A percentile compares a stretch with the other conserved stretches of the same genome.
Conservation (phyloP, 208 protist species). For the Acanthamoeba royreba region DNA sequence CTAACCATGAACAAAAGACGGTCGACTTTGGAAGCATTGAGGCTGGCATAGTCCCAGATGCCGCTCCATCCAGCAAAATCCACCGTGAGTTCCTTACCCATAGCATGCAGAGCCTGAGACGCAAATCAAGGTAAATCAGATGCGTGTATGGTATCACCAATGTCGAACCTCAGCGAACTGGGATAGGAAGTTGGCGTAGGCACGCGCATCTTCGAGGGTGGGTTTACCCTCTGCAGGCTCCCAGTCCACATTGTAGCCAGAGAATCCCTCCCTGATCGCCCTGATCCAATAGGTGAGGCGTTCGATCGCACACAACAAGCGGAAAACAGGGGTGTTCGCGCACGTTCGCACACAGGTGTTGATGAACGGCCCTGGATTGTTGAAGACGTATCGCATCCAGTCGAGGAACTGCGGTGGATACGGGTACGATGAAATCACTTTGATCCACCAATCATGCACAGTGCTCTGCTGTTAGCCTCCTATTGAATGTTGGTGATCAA, state of each 20-base stretch:
- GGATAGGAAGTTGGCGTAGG: conserved; percentile 52
- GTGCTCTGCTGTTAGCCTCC: neutral
- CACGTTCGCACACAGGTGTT: neutral
- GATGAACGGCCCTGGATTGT: neutral
- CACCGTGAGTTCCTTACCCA: neutral
- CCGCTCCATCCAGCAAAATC: neutral
- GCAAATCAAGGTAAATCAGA: neutral
- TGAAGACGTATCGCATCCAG: conserved; percentile 18
- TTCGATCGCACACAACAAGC: no score
- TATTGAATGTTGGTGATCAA: neutral
- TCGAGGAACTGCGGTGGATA: conserved; percentile 24
- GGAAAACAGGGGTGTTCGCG: no score
- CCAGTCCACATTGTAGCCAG: conserved; percentile 61
- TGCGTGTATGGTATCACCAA: neutral
- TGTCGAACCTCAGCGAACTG: conserved; percentile 30
- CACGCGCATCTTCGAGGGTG: neutral
- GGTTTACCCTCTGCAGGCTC: conserved; percentile 38
- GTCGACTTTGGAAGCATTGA: neutral
- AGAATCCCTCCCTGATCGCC: conserved; percentile 41
- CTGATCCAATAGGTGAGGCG: neutral
- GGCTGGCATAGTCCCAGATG: neutral
- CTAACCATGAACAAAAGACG: neutral
- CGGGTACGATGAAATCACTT: conserved; percentile 23
- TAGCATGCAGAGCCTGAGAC: neutral
- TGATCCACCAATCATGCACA: neutral